Evolutionary conservation across 1,284 basidiomycete species (phyloP).

Genomic region (Pterulicium gracile): DNA sequence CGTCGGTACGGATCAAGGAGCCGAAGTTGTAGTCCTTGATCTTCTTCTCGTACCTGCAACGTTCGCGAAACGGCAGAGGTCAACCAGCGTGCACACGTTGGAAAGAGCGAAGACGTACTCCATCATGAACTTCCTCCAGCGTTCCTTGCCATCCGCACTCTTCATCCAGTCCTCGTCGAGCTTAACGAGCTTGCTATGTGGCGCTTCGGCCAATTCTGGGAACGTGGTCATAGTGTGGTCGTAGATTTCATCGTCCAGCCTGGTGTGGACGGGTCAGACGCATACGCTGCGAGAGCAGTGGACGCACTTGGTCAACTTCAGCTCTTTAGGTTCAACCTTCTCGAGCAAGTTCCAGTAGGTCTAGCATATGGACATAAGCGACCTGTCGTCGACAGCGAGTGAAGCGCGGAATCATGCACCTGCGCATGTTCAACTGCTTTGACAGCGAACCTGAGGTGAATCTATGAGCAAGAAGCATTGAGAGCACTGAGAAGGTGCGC

Average conservation of each 20-base stretch:
- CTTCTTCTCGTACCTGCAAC: conserved; percentile 67
- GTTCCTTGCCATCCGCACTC: conserved; percentile 79
- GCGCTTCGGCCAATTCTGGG: conserved; percentile 67
- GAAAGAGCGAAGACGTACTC: conserved; percentile 39
- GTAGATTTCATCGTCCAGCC: conserved; percentile 88
- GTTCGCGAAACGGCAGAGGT: not conserved
- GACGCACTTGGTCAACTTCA: conserved; percentile 74
- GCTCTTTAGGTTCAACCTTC: conserved; percentile 65
- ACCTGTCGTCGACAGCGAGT: not conserved
- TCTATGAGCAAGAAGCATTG: not conserved
- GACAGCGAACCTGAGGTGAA: conserved; percentile 70
- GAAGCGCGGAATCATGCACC: conserved; percentile 44
- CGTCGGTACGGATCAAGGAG: conserved; percentile 82
- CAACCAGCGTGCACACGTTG: conserved; percentile 2
- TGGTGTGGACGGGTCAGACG: conserved; percentile 24
- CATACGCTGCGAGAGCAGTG: conserved; percentile 4
- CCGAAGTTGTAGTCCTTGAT: conserved; percentile 97
- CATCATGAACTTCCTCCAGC: conserved; percentile 88
- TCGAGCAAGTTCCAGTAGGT: conserved; percentile 95
- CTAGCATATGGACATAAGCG: conserved; percentile 29
- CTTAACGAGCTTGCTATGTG: conserved; percentile 57
- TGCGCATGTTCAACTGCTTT: conserved; percentile 94
- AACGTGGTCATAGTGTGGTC: conserved; percentile 70
- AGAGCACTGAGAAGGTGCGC: conserved; percentile 21
- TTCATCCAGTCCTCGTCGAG: conserved; percentile 96